phyloP scores from a whole-genome alignment of 306 rosid species.

The Prinsepia uniflora region DNA sequence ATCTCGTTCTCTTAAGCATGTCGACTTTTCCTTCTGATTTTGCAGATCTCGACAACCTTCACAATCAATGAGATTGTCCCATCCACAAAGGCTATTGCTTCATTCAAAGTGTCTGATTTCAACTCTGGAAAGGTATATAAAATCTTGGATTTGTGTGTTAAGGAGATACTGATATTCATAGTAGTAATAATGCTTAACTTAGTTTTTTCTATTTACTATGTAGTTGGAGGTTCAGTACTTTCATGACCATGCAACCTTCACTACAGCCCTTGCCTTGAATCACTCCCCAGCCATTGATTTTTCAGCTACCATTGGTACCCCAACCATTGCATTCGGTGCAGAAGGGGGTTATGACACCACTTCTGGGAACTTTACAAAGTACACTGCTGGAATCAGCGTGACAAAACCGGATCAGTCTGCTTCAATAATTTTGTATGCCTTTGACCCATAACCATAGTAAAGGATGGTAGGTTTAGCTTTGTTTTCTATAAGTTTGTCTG shows the following conservation, averaged over 20 bases:
- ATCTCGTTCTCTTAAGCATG: constrained; percentile 13
- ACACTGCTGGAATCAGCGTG: constrained; percentile 70
- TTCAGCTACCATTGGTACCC: constrained; percentile 78
- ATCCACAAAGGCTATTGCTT: constrained; percentile 83
- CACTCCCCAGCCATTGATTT: constrained; percentile 72
- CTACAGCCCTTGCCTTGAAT: constrained; percentile 51
- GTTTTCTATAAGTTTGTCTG: background rate
- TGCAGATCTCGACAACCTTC: constrained; percentile 63
- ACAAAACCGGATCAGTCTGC: constrained; percentile 59
- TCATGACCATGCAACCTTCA: constrained; percentile 81
- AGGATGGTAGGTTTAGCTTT: constrained; percentile 9
- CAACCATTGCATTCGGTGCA: constrained; percentile 68
- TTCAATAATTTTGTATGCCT: constrained; percentile 71
- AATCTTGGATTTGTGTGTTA: constrained; percentile 11
- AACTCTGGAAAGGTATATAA: constrained; percentile 90
- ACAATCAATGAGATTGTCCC: constrained; percentile 70
- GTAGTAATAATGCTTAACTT: background rate
- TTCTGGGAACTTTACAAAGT: constrained; percentile 66
- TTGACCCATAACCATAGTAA: constrained; percentile 8
- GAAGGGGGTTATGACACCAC: constrained; percentile 88
- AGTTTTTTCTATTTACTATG: constrained; percentile 16
- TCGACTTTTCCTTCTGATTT: constrained; percentile 17
- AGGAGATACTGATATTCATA: background rate
- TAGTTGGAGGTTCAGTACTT: constrained; percentile 94
- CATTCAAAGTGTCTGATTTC: constrained; percentile 70